phyloP scores from a whole-genome alignment of 768 basidiomycete species.

The Scleroderma citrinum region DNA sequence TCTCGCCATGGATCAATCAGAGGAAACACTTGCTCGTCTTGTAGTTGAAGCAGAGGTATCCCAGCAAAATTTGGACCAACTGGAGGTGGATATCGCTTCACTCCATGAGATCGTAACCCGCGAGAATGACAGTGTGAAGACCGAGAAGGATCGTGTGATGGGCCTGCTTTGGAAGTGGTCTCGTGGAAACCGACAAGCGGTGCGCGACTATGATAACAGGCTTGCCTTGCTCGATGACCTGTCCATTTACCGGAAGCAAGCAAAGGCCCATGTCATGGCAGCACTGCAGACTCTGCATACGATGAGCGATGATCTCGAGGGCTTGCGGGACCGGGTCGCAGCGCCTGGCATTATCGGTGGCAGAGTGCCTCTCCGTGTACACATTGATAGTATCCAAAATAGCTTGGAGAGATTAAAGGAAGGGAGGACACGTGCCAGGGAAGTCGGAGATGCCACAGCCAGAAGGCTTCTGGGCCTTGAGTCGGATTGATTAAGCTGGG shows the following conservation, averaged over 20 bases:
- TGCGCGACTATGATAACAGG: slow-evolving; percentile 49
- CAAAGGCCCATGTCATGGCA: slow-evolving; percentile 57
- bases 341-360: slow-evolving; percentile 57
- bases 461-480: slow-evolving; percentile 16
- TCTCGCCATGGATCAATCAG: slow-evolving; percentile 57
- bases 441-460: slow-evolving; percentile 35
- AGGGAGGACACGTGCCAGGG: slow-evolving; percentile 46
- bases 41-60: slow-evolving; percentile 63
- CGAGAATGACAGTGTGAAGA: slow-evolving; percentile 45
- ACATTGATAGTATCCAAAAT: slow-evolving; percentile 63
- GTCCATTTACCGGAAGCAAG: slow-evolving; percentile 52
- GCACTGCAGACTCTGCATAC: slow-evolving; percentile 54
- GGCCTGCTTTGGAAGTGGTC: slow-evolving; percentile 63
- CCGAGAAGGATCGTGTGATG: slow-evolving; percentile 49
- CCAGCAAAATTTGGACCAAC: slow-evolving; percentile 46
- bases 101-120: slow-evolving; percentile 55
- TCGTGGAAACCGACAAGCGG: slow-evolving; percentile 49
- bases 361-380: slow-evolving; percentile 64
- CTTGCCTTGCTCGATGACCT: slow-evolving; percentile 50
- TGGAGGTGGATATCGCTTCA: slow-evolving; percentile 54
- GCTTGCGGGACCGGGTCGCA: slow-evolving; percentile 65
- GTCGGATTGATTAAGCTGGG: slow-evolving; percentile 9
- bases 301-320: slow-evolving; percentile 73
- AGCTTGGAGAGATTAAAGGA: slow-evolving; percentile 56
- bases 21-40: slow-evolving; percentile 45